These are phyloP conservation scores for Yamadazyma nakazawae DNA, from an alignment of 805 yeast genomes.

Conservation along the genomic window DNA sequence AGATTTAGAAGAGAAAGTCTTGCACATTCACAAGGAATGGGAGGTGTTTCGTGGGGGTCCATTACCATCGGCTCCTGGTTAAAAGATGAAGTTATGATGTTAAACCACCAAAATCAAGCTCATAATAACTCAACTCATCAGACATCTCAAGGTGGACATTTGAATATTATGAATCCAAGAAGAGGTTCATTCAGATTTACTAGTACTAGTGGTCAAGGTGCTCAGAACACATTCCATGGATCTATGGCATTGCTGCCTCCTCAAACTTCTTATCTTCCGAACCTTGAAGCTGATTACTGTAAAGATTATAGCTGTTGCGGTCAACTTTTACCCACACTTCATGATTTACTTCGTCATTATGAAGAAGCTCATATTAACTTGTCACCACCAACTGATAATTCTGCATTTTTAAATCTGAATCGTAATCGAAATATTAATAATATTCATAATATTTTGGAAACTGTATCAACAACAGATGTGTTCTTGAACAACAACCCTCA, in stretches of 20 bases:
- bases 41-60: constrained; percentile 97
- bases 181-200: constrained; percentile 34
- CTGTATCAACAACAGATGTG: constrained; percentile 91
- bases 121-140: constrained; percentile 1
- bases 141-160: constrained; percentile 5
- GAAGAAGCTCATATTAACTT: constrained; percentile 89
- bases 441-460: constrained; percentile 68
- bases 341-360: constrained; percentile 89
- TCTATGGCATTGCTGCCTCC: constrained; percentile 53
- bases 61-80: constrained; percentile 94
- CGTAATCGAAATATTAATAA: constrained; percentile 36
- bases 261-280: constrained; percentile 78
- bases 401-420: constrained; percentile 27
- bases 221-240: constrained; percentile 16
- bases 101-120: constrained; percentile 14
- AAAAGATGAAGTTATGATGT: constrained; percentile 84
- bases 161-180: constrained; percentile 15
- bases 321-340: constrained; percentile 83
- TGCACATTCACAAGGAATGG: constrained; percentile 97
- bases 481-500: constrained; percentile 49
- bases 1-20: constrained; percentile 80
- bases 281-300: constrained; percentile 92
- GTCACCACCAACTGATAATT: constrained; percentile 43
- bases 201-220: constrained; percentile 7
- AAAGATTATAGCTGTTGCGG: constrained; percentile 97